Evolutionary conservation across 129 eudicot genomes (phyloP).

Genomic region (Silybum marianum): DNA sequence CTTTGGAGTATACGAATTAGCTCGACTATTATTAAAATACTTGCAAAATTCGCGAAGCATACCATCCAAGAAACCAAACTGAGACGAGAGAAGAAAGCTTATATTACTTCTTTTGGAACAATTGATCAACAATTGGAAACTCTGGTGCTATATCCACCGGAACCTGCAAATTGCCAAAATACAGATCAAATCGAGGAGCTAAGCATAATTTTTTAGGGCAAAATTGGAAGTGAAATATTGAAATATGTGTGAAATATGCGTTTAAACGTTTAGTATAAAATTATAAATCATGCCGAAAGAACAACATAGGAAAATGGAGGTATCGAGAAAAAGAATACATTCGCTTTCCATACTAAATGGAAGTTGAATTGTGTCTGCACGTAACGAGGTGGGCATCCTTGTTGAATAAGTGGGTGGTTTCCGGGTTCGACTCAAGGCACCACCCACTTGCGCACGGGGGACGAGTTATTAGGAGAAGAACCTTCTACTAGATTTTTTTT

Average conservation of each 20-base stretch:
- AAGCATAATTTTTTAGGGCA: background rate
- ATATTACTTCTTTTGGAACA: slow-evolving; percentile 33
- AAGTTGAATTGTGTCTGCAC: too few species aligned
- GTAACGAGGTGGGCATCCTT: too few species aligned
- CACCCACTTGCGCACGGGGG: too few species aligned
- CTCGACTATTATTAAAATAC: background rate
- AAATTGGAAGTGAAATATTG: background rate
- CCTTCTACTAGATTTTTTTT: background rate
- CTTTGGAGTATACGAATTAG: background rate
- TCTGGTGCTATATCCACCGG: slow-evolving; percentile 87
- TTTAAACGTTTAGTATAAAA: too few species aligned
- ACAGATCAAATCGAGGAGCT: slow-evolving; percentile 3
- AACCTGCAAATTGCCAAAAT: slow-evolving; percentile 53
- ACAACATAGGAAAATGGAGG: too few species aligned
- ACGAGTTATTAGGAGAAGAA: too few species aligned
- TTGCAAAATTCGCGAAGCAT: background rate
- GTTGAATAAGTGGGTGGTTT: too few species aligned
- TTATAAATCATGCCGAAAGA: too few species aligned
- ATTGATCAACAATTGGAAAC: slow-evolving; percentile 61
- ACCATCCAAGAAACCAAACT: background rate
- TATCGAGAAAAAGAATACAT: too few species aligned
- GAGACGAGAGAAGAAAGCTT: background rate
- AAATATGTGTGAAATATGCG: background rate
- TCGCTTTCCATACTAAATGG: too few species aligned
- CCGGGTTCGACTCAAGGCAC: too few species aligned